A percentile compares a stretch with the other conserved stretches of the same genome.
These are phyloP conservation scores for Didymella lethalis DNA, from an alignment of 2,329 filamentous ascomycete species.

Conservation along the genomic window DNA sequence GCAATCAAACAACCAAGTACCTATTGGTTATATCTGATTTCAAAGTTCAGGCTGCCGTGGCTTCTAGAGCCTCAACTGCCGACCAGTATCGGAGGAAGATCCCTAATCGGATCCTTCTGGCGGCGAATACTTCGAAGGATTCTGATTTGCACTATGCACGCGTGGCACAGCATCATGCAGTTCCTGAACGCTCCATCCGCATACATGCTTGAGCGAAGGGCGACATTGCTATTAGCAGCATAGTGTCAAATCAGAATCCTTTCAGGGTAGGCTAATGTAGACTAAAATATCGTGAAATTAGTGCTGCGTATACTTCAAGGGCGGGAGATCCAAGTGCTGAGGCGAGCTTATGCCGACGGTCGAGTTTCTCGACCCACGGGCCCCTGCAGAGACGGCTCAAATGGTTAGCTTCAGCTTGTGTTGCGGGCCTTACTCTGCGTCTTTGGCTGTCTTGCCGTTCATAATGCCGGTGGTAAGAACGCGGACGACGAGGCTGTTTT, in stretches of 20 bases:
- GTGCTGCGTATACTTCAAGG: not conserved
- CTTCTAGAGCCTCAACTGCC: constrained; percentile 9
- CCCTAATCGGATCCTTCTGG: not conserved
- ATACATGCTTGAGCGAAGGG: constrained; percentile 4
- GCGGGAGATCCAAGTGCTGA: not conserved
- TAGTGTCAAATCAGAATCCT: not conserved
- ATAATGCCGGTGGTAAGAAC: not conserved
- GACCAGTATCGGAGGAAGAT: not conserved
- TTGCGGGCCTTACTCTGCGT: not conserved
- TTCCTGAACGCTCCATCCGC: not conserved
- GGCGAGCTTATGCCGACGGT: not conserved
- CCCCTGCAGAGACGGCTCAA: constrained; percentile 3
- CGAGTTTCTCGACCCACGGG: not conserved
- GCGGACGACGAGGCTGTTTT: not conserved
- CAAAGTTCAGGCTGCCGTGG: not conserved
- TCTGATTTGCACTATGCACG: constrained; percentile 7
- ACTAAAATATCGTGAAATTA: not conserved
- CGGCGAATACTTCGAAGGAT: constrained; percentile 6
- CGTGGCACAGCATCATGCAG: not conserved
- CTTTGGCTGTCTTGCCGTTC: not conserved
- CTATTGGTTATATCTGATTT: constrained; percentile 12
- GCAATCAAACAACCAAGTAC: not conserved
- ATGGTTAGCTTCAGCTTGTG: not conserved
- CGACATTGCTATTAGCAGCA: constrained; percentile 2
- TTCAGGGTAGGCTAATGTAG: constrained; percentile 1